Conservation (phyloP, 2,329 filamentous ascomycete species). For the Hypoxylon sp. region DNA sequence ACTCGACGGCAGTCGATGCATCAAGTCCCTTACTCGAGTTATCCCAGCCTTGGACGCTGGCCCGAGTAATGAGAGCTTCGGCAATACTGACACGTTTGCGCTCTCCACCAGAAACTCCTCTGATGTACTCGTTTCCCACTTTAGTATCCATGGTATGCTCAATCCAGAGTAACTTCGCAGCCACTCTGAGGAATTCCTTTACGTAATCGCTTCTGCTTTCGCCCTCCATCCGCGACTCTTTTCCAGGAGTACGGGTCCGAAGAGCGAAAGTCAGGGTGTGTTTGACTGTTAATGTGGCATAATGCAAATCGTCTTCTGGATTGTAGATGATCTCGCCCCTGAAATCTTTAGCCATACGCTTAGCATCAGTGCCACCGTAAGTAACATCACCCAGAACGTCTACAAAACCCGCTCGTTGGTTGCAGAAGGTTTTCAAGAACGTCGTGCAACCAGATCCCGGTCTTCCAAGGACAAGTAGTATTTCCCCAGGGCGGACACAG, state of each 20-base stretch:
- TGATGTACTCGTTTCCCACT: slow-evolving; percentile 77
- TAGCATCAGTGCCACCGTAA: slow-evolving; percentile 67
- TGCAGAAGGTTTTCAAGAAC: slow-evolving; percentile 72
- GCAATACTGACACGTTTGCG: slow-evolving; percentile 83
- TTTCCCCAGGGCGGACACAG: slow-evolving; percentile 60
- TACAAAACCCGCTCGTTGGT: slow-evolving; percentile 76
- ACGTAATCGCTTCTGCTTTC: slow-evolving; percentile 73
- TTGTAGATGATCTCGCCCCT: slow-evolving; percentile 75
- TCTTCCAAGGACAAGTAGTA: slow-evolving; percentile 64
- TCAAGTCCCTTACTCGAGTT: slow-evolving; percentile 78
- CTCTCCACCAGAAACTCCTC: slow-evolving; percentile 74
- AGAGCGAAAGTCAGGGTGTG: slow-evolving; percentile 78
- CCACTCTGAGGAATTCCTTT: slow-evolving; percentile 69
- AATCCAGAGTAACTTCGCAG: slow-evolving; percentile 79
- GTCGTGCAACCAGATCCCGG: slow-evolving; percentile 68
- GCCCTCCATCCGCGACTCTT: slow-evolving; percentile 75
- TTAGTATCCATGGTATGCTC: slow-evolving; percentile 76
- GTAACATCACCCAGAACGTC: slow-evolving; percentile 75
- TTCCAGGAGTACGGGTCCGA: slow-evolving; percentile 72
- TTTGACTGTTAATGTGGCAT: slow-evolving; percentile 76
- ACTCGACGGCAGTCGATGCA: slow-evolving; percentile 75
- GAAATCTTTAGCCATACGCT: slow-evolving; percentile 66
- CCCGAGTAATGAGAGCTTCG: slow-evolving; percentile 74
- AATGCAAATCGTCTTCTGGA: slow-evolving; percentile 80
- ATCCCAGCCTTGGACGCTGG: slow-evolving; percentile 79